phyloP scores from a whole-genome alignment of 306 rosid species.

The Calophaca sinica region DNA sequence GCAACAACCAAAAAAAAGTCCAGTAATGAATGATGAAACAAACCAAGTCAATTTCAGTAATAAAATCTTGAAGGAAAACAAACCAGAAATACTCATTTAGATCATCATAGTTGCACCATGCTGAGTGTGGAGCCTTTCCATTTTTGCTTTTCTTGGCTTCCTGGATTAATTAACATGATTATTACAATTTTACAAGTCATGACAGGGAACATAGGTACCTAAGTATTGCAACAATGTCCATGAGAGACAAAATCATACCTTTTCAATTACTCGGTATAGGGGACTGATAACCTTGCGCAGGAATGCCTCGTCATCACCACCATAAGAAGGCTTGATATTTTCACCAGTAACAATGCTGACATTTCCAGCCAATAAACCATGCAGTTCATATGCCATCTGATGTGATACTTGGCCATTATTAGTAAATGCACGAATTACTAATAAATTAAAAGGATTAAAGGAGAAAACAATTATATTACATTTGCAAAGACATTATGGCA shows the following conservation, averaged over 20 bases:
- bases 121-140: constrained; percentile 83
- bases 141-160: constrained; percentile 73
- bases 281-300: constrained; percentile 91
- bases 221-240: constrained; percentile 32
- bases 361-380: constrained; percentile 97
- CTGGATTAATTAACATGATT: constrained; percentile 53
- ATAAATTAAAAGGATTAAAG: not conserved
- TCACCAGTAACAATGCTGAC: constrained; percentile 99
- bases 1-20: constrained; percentile 32
- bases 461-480: constrained; percentile 23
- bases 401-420: constrained; percentile 43
- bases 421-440: constrained; percentile 35
- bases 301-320: constrained; percentile 97
- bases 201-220: constrained; percentile 37
- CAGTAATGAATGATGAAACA: constrained; percentile 35
- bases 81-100: constrained; percentile 98
- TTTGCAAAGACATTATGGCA: constrained; percentile 33
- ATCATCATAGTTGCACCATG: constrained; percentile 98
- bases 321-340: constrained; percentile 97
- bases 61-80: constrained; percentile 48
- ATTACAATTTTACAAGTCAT: constrained; percentile 31
- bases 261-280: constrained; percentile 77
- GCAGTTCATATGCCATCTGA: constrained; percentile 97
- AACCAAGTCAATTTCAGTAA: constrained; percentile 41
- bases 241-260: constrained; percentile 55